These are phyloP conservation scores for Pleurotus citrinopileatus DNA, from an alignment of 768 basidiomycete genomes.

Conservation along the genomic window DNA sequence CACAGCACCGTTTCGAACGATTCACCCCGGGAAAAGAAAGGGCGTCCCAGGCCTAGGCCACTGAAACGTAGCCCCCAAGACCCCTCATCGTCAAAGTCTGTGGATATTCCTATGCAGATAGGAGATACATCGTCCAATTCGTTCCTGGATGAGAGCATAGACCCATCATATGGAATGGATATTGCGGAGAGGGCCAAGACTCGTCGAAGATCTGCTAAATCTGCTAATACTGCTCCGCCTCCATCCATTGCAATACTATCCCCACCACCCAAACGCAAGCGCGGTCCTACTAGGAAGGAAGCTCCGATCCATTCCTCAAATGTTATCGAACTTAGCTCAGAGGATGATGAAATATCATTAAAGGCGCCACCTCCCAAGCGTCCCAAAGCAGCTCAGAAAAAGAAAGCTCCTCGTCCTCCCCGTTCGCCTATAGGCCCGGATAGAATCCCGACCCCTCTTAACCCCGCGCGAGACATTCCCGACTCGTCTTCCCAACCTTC, in stretches of 20 bases:
- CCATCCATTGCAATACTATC: background rate
- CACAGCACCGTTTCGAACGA: background rate
- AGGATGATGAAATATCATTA: slow-evolving; percentile 36
- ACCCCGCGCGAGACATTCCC: slow-evolving; percentile 16
- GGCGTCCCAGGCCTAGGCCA: background rate
- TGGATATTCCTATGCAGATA: slow-evolving; percentile 4
- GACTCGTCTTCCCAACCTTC: slow-evolving; percentile 18
- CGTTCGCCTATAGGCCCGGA: background rate
- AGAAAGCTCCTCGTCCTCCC: slow-evolving; percentile 9
- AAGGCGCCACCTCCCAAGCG: slow-evolving; percentile 8
- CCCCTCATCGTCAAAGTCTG: slow-evolving; percentile 9
- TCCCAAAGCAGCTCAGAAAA: slow-evolving; percentile 21
- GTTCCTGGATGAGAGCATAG: slow-evolving; percentile 9
- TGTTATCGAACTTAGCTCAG: slow-evolving; percentile 44
- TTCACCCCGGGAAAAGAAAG: background rate
- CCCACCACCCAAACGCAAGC: slow-evolving; percentile 1
- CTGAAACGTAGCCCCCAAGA: background rate
- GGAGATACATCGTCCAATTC: background rate
- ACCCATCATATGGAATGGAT: slow-evolving; percentile 23
- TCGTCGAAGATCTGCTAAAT: slow-evolving; percentile 37
- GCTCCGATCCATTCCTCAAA: slow-evolving; percentile 19
- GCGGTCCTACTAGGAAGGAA: slow-evolving; percentile 2
- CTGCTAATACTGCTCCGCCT: background rate
- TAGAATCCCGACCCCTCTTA: no score
- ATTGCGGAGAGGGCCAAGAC: slow-evolving; percentile 62